Percentiles rank a stretch among this genome's conserved stretches.
These are phyloP conservation scores for Candida loeiensis DNA, from an alignment of 805 yeast genomes.

Conservation along the genomic window DNA sequence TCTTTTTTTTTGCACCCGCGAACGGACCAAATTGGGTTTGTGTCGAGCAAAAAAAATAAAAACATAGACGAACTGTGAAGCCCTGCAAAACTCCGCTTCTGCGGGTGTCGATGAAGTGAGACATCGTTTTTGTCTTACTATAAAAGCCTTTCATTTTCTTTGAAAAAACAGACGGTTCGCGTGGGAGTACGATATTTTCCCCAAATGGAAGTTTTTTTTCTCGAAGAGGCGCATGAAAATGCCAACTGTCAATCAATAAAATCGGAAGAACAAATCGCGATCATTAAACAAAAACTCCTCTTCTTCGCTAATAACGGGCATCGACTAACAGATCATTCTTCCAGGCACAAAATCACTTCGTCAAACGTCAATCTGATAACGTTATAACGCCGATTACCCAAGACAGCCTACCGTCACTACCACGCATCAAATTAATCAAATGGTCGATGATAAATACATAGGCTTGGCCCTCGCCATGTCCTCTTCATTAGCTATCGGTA, in stretches of 20 bases:
- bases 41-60: neutral
- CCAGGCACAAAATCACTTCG: conserved; percentile 2
- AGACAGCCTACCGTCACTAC: no score
- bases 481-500: conserved; percentile 85
- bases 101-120: no score
- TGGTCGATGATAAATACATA: conserved; percentile 79
- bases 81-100: no score
- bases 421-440: no score
- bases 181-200: neutral
- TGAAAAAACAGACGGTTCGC: neutral
- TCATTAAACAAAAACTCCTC: neutral
- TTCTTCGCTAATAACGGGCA: neutral
- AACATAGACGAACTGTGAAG: no score
- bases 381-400: no score
- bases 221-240: neutral
- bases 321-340: conserved; percentile 1
- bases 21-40: neutral
- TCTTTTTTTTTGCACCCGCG: neutral
- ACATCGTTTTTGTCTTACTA: no score
- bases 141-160: no score
- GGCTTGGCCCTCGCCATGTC: conserved; percentile 86
- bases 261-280: neutral
- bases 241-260: conserved; percentile 1
- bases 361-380: neutral
- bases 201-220: neutral